These are phyloP conservation scores for Arthrinium phaeospermum DNA, from an alignment of 2,329 filamentous ascomycete genomes.

Conservation along the genomic window DNA sequence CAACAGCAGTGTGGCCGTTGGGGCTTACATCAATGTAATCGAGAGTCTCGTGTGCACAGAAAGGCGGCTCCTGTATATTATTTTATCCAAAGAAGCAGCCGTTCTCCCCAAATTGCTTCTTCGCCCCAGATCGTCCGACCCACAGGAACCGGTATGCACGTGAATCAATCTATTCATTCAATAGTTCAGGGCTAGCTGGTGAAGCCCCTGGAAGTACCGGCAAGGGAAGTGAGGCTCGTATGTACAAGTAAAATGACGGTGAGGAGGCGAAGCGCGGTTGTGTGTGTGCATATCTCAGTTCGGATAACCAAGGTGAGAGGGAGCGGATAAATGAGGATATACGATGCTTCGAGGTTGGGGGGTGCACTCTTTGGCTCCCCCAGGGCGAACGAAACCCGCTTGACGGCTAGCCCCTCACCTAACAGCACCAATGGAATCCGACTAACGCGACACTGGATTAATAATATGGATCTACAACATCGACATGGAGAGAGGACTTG, in stretches of 20 bases:
- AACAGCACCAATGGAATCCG: not conserved
- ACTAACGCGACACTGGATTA: not conserved
- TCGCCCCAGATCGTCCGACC: not conserved
- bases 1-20: not conserved
- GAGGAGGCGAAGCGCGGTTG: not conserved
- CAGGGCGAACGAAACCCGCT: not conserved
- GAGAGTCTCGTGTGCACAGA: not conserved
- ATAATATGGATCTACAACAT: not conserved
- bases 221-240: not conserved
- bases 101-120: not conserved
- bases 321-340: not conserved
- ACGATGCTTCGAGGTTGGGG: not conserved
- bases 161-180: constrained; percentile 14
- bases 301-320: not conserved
- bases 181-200: not conserved
- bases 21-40: not conserved
- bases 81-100: not conserved
- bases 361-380: not conserved
- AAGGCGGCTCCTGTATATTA: not conserved
- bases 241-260: not conserved
- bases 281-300: not conserved
- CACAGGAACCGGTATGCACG: not conserved
- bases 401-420: not conserved
- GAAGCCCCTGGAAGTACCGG: not conserved
- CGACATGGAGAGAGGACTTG: not conserved